A percentile compares a stretch with the other conserved stretches of the same genome.
These are phyloP conservation scores for Angomonas ambiguus DNA, from an alignment of 208 protist species.

Conservation along the genomic window DNA sequence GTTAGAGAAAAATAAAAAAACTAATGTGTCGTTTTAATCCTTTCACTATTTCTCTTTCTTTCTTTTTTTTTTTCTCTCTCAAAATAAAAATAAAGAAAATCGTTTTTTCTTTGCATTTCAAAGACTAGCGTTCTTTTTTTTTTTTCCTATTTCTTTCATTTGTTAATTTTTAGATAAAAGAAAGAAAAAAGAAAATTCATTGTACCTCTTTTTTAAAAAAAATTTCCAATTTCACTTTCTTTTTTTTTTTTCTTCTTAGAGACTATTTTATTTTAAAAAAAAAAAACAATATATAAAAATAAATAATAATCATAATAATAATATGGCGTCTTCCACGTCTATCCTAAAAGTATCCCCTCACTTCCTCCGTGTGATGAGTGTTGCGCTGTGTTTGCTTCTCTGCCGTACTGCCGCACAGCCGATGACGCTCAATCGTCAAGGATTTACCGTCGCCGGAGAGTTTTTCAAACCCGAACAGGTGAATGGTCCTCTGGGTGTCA, in stretches of 20 bases:
- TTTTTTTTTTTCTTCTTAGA: neutral
- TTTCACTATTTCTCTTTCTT: slow-evolving; percentile 9
- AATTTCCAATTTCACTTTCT: no score
- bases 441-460: slow-evolving; percentile 33
- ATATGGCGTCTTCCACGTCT: no score
- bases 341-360: neutral
- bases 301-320: slow-evolving; percentile 2
- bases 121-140: slow-evolving; percentile 3
- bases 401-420: neutral
- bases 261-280: neutral
- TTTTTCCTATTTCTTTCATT: slow-evolving; percentile 13
- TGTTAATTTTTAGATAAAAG: neutral
- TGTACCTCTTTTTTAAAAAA: neutral
- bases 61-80: slow-evolving; percentile 4
- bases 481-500: slow-evolving; percentile 30
- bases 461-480: neutral
- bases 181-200: no score
- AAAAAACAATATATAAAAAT: neutral
- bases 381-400: neutral
- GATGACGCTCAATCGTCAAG: slow-evolving; percentile 16
- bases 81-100: neutral
- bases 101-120: neutral
- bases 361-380: neutral
- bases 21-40: neutral
- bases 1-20: neutral